Percentiles rank a stretch among this genome's conserved stretches.
Evolutionary conservation across 2,329 filamentous ascomycete species (phyloP).

Genomic region (Sclerotinia trifoliorum): DNA sequence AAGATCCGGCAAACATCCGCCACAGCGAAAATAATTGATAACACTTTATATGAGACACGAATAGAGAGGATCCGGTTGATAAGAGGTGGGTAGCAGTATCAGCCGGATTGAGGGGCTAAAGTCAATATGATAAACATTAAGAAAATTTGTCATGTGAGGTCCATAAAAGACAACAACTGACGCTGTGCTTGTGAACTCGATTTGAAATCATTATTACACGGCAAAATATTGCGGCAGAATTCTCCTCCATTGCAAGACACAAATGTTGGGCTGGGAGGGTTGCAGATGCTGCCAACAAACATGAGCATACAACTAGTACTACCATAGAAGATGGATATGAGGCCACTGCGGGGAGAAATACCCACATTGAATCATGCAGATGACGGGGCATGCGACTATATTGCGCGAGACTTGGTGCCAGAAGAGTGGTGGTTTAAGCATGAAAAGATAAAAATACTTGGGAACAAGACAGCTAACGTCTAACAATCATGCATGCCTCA

Average conservation of each 20-base stretch:
- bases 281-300: background rate
- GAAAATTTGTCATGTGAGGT: background rate
- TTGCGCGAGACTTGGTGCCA: background rate
- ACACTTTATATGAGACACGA: background rate
- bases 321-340: background rate
- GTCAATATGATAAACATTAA: background rate
- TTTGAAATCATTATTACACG: background rate
- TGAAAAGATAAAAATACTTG: background rate
- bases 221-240: background rate
- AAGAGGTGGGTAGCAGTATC: constrained; percentile 8
- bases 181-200: constrained; percentile 16
- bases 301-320: background rate
- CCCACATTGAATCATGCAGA: background rate
- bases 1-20: background rate
- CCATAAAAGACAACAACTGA: constrained; percentile 10
- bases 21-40: constrained; percentile 1
- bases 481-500: constrained; percentile 2
- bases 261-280: background rate
- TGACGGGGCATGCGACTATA: background rate
- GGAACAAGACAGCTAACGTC: background rate
- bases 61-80: background rate
- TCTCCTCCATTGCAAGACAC: background rate
- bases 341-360: background rate
- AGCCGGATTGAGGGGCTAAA: constrained; percentile 2
- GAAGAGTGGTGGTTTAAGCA: background rate